phyloP scores from a whole-genome alignment of 176 grass and related monocot species.

The Zoysia pacifica region DNA sequence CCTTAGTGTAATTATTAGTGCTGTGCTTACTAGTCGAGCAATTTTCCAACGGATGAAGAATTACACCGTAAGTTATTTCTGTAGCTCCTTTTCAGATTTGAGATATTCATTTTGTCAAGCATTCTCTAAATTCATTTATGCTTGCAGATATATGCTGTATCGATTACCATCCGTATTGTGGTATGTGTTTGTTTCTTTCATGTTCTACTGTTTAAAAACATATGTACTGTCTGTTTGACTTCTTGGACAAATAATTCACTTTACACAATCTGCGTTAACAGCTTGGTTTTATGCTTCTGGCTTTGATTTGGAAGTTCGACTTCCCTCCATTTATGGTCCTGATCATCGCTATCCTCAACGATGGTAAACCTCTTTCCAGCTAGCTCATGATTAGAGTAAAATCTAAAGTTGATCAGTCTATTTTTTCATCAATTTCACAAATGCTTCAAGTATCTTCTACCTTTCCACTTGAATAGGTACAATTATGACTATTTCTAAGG shows the following conservation, averaged over 20 bases:
- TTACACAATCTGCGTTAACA: conserved; percentile 37
- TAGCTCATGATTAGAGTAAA: conserved; percentile 15
- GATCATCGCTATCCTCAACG: conserved; percentile 95
- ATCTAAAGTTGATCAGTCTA: background rate
- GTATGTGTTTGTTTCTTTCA: conserved; percentile 40
- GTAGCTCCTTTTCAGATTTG: background rate
- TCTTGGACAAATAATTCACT: conserved; percentile 13
- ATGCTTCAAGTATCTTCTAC: conserved; percentile 1
- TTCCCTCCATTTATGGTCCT: conserved; percentile 97
- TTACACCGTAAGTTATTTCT: conserved; percentile 61
- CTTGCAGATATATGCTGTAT: conserved; percentile 92
- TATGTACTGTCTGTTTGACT: background rate
- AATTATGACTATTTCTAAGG: conserved; percentile 96
- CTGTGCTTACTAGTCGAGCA: conserved; percentile 85
- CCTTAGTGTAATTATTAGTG: conserved; percentile 92
- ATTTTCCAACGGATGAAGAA: conserved; percentile 98
- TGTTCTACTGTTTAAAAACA: background rate
- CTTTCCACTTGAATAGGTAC: conserved; percentile 53
- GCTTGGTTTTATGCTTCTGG: conserved; percentile 95
- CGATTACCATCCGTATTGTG: conserved; percentile 98
- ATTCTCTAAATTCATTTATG: conserved; percentile 28
- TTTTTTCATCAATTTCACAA: background rate
- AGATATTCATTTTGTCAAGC: background rate
- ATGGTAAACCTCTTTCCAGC: conserved; percentile 50
- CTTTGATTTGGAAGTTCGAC: conserved; percentile 83